Evolutionary conservation across 192 early-diverging fungal genomes (phyloP), one percentile per base, ranked within the genome.

Genomic region (Umbelopsis isabellina): DNA sequence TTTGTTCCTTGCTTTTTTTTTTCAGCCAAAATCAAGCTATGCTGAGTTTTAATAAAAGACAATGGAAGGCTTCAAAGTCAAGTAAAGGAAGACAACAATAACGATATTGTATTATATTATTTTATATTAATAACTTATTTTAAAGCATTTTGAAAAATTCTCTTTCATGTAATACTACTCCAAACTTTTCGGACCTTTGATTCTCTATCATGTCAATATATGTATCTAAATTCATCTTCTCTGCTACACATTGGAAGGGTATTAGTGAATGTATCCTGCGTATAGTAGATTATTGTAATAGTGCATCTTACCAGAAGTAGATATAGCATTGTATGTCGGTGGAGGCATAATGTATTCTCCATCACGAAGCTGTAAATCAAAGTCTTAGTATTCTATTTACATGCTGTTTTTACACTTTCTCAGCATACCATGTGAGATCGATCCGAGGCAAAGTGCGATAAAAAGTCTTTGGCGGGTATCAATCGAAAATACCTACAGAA

Each of bases 341-440:
- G 72, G 72, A 8, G 72, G 50, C 21, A 66, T 66, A 30, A 46
- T 21, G 25, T 73, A 73, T 35, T 55, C 50, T 10, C 72, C 72
- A 23, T 67, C 52, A 18, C 30, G 48, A 3, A 47, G 27, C 33
- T 71, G 16, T 49, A 49, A 35, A 33, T 2, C 16, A n/a, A 35
- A 13, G 27, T 15, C 30, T 35, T 35, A 37, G 13, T 10, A 48
- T 30, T 46, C 30, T 64, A 46, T 16, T 3, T 13, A 55, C 20
- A 64, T 21, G n/a, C 20, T 8, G 10, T n/a, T 44, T 1, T 23
- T n/a, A 33, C 13, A 20, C 33, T 49, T 15, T 11, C 15, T 2
- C 8, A 20, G 8, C 20, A 49, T 73, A 73, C 72, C 72, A 73
- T 73, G 10, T 73, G 72, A n/a, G 51, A 68, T 47, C 72, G 21